Evolutionary conservation across 176 grass and related monocot species (phyloP).

Genomic region (Hordeum vulgare): MorexV3_pseudomolecules_assembly NC_058519.1:421860157-421860656

Average conservation of each 20-base stretch:
- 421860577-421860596: background rate
- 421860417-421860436: slow-evolving; percentile 44
- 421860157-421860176: background rate
- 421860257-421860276: slow-evolving; percentile 15
- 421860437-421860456: slow-evolving; percentile 44
- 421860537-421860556: background rate
- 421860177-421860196: background rate
- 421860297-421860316: slow-evolving; percentile 13
- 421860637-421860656: background rate
- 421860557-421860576: background rate
- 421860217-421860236: background rate
- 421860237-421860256: slow-evolving; percentile 19
- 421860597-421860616: background rate
- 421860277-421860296: slow-evolving; percentile 3
- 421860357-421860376: slow-evolving; percentile 69
- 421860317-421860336: slow-evolving; percentile 41
- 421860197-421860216: background rate
- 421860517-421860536: background rate
- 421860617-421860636: background rate
- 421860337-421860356: slow-evolving; percentile 83
- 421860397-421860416: slow-evolving; percentile 3
- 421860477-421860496: slow-evolving; percentile 57
- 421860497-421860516: slow-evolving; percentile 75
- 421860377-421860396: slow-evolving; percentile 13
- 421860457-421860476: slow-evolving; percentile 59